A percentile compares a stretch with the other conserved stretches of the same genome.
These are phyloP conservation scores for Lipomyces starkeyi DNA, from an alignment of 805 yeast species.

Conservation along the genomic window DNA sequence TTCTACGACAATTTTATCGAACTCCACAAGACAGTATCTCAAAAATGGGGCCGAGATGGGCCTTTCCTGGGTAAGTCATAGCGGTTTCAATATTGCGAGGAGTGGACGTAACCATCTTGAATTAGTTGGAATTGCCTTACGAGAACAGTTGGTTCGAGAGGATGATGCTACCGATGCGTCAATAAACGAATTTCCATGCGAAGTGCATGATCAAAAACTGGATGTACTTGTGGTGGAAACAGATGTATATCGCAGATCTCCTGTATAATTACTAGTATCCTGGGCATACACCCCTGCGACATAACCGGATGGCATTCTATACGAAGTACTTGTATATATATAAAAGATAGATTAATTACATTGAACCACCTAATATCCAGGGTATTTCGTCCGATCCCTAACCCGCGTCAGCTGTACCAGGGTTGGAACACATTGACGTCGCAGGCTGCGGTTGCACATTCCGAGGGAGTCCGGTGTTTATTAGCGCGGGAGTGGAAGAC, in stretches of 20 bases:
- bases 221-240: constrained; percentile 60
- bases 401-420: no score
- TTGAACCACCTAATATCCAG: no score
- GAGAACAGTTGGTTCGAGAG: constrained; percentile 60
- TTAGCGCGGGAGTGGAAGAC: constrained; percentile 1
- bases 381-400: no score
- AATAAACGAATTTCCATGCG: constrained; percentile 55
- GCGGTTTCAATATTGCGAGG: no score
- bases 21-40: constrained; percentile 52
- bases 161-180: neutral
- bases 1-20: constrained; percentile 80
- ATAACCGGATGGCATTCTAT: no score
- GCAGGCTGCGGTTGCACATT: constrained; percentile 13
- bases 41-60: neutral
- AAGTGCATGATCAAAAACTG: constrained; percentile 66
- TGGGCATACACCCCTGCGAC: no score
- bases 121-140: constrained; percentile 64
- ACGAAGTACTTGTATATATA: no score
- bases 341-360: no score
- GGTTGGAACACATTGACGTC: constrained; percentile 14
- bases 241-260: constrained; percentile 26
- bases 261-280: neutral
- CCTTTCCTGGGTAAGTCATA: constrained; percentile 20
- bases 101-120: neutral
- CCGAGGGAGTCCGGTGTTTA: constrained; percentile 1